Conservation (phyloP, 139 green algal genomes). For the Closterium sp. region DNA sequence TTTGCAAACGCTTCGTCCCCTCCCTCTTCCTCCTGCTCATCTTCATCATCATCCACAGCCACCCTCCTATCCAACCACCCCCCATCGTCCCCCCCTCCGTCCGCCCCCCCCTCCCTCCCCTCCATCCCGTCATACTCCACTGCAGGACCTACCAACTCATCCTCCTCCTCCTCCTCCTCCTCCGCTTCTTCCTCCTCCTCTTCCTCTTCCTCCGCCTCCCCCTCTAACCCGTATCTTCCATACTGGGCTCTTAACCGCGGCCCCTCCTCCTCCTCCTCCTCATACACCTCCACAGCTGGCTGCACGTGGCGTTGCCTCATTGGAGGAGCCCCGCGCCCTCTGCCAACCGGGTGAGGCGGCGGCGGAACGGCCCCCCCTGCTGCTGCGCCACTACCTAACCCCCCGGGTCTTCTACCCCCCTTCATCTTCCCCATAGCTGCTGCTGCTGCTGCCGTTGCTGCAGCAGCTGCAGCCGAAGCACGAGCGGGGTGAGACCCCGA, state of each 20-base stretch:
- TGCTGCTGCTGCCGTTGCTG: neutral
- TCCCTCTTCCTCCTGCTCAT: neutral
- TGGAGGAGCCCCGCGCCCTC: neutral
- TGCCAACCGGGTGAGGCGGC: neutral
- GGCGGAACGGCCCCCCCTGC: neutral
- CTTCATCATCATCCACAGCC: neutral
- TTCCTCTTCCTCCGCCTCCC: neutral
- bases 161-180: slow-evolving; percentile 3
- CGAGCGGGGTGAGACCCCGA: neutral
- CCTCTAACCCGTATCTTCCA: neutral
- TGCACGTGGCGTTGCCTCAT: neutral
- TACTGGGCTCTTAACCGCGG: neutral
- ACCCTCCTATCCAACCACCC: neutral
- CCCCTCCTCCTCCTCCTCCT: neutral
- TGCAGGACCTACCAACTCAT: neutral
- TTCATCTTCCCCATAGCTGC: neutral
- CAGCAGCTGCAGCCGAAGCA: neutral
- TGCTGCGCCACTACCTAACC: neutral
- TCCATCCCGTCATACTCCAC: slow-evolving; percentile 3
- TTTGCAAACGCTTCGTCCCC: neutral
- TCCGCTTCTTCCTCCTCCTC: neutral
- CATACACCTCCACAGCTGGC: neutral
- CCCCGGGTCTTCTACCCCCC: neutral
- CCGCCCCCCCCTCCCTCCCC: neutral
- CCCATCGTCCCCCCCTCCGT: neutral